Evolutionary conservation across 768 basidiomycete species (phyloP).

Genomic region (Tremella yokohamensis): DNA sequence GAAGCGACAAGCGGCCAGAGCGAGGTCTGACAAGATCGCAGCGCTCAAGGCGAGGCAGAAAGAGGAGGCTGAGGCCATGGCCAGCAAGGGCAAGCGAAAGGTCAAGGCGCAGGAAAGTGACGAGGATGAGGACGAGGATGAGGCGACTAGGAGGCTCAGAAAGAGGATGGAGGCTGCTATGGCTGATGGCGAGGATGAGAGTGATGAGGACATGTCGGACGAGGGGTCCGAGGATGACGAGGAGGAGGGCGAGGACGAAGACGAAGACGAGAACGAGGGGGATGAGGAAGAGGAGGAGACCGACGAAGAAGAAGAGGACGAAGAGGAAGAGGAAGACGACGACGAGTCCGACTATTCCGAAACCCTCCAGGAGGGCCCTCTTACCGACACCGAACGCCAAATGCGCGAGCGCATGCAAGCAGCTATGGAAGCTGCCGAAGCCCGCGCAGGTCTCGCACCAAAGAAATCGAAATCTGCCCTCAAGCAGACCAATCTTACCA

Average conservation of each 20-base stretch:
- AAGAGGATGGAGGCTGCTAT: slow-evolving; percentile 20
- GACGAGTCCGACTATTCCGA: slow-evolving; percentile 24
- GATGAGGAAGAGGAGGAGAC: slow-evolving; percentile 13
- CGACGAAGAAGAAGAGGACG: slow-evolving; percentile 3
- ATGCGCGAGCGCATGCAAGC: slow-evolving; percentile 24
- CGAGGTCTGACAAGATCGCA: not conserved
- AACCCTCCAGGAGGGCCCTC: slow-evolving; percentile 16
- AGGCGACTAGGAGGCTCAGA: slow-evolving; percentile 11
- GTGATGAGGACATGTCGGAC: slow-evolving; percentile 10
- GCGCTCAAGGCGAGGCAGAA: slow-evolving; percentile 1
- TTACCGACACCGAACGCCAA: slow-evolving; percentile 8
- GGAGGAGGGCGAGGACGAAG: slow-evolving; percentile 15
- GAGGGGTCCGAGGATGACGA: slow-evolving; percentile 2
- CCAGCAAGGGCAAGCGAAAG: not conserved
- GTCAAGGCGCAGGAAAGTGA: not conserved
- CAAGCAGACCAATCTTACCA: not conserved
- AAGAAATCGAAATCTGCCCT: slow-evolving; percentile 13
- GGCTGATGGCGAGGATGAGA: slow-evolving; percentile 16
- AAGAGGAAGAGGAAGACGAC: slow-evolving; percentile 3
- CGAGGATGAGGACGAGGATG: slow-evolving; percentile 15
- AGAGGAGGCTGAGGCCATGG: not conserved
- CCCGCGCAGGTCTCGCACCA: slow-evolving; percentile 8
- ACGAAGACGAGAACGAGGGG: slow-evolving; percentile 5
- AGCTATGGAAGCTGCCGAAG: slow-evolving; percentile 28
- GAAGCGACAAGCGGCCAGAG: not conserved